Conservation (phyloP, 2,329 filamentous ascomycete species). For the Fulvia fulva region DNA sequence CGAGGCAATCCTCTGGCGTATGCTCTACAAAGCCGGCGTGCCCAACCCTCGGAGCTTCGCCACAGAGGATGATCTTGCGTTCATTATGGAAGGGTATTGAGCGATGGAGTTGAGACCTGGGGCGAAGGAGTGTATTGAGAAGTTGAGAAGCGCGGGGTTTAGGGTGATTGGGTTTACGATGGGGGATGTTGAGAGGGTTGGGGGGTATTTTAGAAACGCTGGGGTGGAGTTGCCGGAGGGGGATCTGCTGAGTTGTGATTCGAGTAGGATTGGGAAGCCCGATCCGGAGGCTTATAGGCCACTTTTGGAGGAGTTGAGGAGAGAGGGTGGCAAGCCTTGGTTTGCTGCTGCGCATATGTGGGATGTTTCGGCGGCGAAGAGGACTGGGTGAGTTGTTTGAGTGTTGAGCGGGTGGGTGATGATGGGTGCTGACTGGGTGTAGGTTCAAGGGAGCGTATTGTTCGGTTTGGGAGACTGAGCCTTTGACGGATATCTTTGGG, state of each 20-base stretch:
- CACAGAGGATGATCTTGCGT: slow-evolving; percentile 40
- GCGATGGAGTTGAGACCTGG: slow-evolving; percentile 35
- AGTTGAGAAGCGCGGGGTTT: slow-evolving; percentile 46
- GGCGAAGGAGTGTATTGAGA: slow-evolving; percentile 40
- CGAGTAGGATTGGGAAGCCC: slow-evolving; percentile 47
- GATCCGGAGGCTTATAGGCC: slow-evolving; percentile 45
- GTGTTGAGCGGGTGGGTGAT: not conserved
- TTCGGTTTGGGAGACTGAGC: slow-evolving; percentile 50
- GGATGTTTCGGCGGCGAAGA: slow-evolving; percentile 35
- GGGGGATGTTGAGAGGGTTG: slow-evolving; percentile 47
- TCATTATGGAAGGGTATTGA: slow-evolving; percentile 39
- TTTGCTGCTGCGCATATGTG: slow-evolving; percentile 56
- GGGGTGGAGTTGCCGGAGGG: slow-evolving; percentile 45
- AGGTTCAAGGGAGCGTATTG: slow-evolving; percentile 54
- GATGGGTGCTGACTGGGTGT: slow-evolving; percentile 45
- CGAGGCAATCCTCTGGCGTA: slow-evolving; percentile 47
- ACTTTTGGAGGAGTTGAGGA: slow-evolving; percentile 39
- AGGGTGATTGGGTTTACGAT: slow-evolving; percentile 53
- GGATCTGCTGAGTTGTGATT: slow-evolving; percentile 40
- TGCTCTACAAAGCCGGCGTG: slow-evolving; percentile 44
- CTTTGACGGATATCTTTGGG: slow-evolving; percentile 46
- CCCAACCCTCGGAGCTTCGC: slow-evolving; percentile 41
- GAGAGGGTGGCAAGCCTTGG: slow-evolving; percentile 40
- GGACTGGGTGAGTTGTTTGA: not conserved
- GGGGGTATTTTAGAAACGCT: slow-evolving; percentile 47